Conservation (phyloP, 306 rosid species). For the Cicer arietinum region DNA sequence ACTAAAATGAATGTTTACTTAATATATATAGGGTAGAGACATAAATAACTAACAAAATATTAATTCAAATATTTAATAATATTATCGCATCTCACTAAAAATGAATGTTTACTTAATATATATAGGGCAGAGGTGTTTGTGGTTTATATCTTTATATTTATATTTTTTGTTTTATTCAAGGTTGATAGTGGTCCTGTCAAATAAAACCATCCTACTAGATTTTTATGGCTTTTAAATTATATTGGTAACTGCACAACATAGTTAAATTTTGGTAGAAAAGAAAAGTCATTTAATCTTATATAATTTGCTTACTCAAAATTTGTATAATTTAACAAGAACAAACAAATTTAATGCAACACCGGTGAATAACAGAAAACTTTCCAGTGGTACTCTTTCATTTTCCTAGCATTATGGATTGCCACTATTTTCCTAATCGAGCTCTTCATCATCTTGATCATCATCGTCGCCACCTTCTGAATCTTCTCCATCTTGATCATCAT, state of each 20-base stretch:
- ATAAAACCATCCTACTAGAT: neutral
- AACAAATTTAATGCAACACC: conserved; percentile 15
- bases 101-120: too few species aligned
- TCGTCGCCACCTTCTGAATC: conserved; percentile 31
- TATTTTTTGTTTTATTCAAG: neutral
- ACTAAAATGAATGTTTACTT: too few species aligned
- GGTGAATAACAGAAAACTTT: conserved; percentile 32
- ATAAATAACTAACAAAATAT: too few species aligned
- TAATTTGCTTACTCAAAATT: conserved; percentile 17
- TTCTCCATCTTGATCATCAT: conserved; percentile 44
- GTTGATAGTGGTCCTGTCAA: neutral
- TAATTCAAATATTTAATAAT: too few species aligned
- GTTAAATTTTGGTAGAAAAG: neutral
- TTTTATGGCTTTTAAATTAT: neutral
- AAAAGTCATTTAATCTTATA: neutral
- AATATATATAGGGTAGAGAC: too few species aligned
- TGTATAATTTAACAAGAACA: conserved; percentile 25
- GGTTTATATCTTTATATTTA: neutral
- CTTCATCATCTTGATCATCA: conserved; percentile 33
- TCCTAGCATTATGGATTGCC: conserved; percentile 5
- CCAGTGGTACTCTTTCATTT: conserved; percentile 31
- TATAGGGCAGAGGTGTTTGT: neutral
- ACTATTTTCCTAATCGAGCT: conserved; percentile 35
- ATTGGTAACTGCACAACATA: neutral
- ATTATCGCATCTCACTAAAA: too few species aligned